Evolutionary conservation across 306 rosid species (phyloP), one percentile per base, ranked within the genome.

Genomic region (Cyclanthera cordifolia): DNA sequence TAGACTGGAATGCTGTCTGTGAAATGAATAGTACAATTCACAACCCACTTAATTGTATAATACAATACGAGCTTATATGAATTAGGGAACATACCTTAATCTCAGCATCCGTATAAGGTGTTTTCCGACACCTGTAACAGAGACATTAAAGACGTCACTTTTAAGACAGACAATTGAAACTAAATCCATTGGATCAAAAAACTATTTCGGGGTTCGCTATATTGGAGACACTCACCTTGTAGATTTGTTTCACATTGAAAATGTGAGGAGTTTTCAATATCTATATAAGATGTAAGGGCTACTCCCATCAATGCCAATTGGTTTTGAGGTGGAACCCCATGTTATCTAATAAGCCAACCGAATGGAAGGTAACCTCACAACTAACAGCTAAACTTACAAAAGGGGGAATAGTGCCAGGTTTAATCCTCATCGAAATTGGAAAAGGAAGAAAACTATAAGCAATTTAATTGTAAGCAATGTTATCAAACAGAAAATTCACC

Each of bases 1-100:
- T 94, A 52, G 82, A 71, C 82, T 95, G 82, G 76, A 88, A 94
- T 64, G 99, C 99, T 57, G 91, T 82, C 99, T 94, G 82, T 84
- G 52, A 59, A 43, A 73, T 16, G 43, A 3, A 66, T 25, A 10
- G 46, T 43, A 13, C 53, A 45, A 45, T 64, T 61, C 69, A 64
- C 20, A 64, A 43, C n/a, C 53, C 37, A 20, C 5, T 2, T 2
- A 13, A 53, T 64, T 23, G 20, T 14, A 64, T 45, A 45, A 45
- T 10, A 64, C 21, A 43, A 0, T 6, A 64, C 46, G 24, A 49
- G 16, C 28, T 11, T 25, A 67, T 3, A 47, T 45, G 53, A 69
- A 30, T n/a, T 20, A 70, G 24, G 34, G 39, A 70, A 27, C 68
- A 25, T 58, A 56, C 99, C 97, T 94, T 94, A 53, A 94, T 86